Evolutionary conservation across 192 early-diverging fungal species (phyloP), one percentile per base, ranked within the genome.

Genomic region (Coemansia sp.): DNA sequence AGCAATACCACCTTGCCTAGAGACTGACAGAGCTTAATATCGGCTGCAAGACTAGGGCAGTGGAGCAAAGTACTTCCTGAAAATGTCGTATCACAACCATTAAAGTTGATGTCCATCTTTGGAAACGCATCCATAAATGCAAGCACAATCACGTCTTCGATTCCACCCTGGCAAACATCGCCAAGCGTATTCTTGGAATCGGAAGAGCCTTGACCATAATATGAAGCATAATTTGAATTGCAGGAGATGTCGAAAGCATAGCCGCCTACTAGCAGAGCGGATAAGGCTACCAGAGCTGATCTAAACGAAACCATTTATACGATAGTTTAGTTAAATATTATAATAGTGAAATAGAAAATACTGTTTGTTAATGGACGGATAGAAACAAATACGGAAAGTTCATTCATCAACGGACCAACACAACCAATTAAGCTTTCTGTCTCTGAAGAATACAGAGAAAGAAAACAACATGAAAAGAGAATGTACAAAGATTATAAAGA

Each of bases 11-110:
- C 65, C 32, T 87, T 89, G 2, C 89, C 90, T 25, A 76, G 66
- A 10, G 61, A 60, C 65, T 92, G 90, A 72, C 90, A 92, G 19
- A 72, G 61, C 50, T 85, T 75, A 67, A 92, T 89, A 61, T 89
- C 88, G 6, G 67, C 48, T 13, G 77, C 86, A 9, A 92, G 59
- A n/a, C 70, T 56, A 10, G 81, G 78, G 65, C 88, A 89, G 58
- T 87, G 73, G 22, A 84, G 82, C 52, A 91, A 54, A 4, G 65
- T 15, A 15, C 85, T 83, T 9, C 83, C 49, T 2, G 49, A 7
- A 9, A 52, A 52, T 22, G 49, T 52, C 3, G 49, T 25, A 6
- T 52, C 49, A 9, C 49, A 52, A 3, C 9, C 3, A 25, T 25
- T 22, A 52, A 52, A 52, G 22, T 52, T 52, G 49, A 52, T 25